Conservation (phyloP, 73 alveolate genomes). For the Durusdinium trenchii region DNA sequence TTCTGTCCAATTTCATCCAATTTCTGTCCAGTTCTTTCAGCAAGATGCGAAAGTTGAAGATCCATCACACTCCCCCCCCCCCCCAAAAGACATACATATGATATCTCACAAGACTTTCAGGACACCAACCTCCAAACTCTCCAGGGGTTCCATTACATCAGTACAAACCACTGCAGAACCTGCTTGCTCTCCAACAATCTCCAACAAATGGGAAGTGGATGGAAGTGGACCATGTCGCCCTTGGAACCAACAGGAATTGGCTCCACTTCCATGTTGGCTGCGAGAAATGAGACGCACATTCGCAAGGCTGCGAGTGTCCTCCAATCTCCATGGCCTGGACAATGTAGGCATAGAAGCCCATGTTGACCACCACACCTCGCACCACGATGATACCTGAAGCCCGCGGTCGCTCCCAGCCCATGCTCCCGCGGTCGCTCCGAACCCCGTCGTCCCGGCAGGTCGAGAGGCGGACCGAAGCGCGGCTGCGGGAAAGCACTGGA, state of each 20-base stretch:
- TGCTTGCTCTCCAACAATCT: not conserved
- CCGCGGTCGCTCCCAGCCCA: not conserved
- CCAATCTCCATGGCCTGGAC: slow-evolving; percentile 65
- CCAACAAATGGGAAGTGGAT: not conserved
- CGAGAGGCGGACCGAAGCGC: too few relatives aligned
- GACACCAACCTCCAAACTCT: too few relatives aligned
- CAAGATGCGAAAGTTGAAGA: not conserved
- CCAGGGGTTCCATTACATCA: too few relatives aligned
- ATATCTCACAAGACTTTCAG: too few relatives aligned
- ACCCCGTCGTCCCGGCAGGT: too few relatives aligned
- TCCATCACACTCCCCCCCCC: not conserved
- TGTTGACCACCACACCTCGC: slow-evolving; percentile 88
- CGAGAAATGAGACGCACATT: not conserved
- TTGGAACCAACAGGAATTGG: too few relatives aligned
- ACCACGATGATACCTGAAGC: slow-evolving; percentile 77
- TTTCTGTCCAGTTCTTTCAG: not conserved
- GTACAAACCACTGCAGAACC: not conserved
- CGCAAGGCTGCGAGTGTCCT: slow-evolving; percentile 12
- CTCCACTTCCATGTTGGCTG: not conserved
- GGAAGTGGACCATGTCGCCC: too few relatives aligned
- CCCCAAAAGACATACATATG: too few relatives aligned
- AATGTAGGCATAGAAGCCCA: slow-evolving; percentile 86
- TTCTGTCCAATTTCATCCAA: not conserved
- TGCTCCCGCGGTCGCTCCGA: not conserved
- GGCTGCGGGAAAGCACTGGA: not conserved